Conservation (phyloP, 768 basidiomycete genomes). For the Phylloporus rhodoxanthus region DNA sequence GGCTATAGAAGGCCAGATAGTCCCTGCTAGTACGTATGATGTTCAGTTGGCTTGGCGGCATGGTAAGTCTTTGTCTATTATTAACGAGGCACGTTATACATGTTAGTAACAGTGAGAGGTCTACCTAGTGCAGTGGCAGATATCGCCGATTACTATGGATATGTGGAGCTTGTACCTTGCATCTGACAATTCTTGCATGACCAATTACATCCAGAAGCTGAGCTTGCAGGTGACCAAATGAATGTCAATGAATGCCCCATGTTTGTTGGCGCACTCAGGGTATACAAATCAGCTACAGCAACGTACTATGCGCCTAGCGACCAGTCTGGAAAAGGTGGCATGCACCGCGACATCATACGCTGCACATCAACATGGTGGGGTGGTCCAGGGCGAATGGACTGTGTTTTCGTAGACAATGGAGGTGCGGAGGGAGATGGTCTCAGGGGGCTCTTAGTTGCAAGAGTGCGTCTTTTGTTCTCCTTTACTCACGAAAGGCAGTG, state of each 20-base stretch:
- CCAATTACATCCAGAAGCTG: neutral
- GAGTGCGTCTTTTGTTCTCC: constrained; percentile 27
- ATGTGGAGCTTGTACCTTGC: too few species aligned
- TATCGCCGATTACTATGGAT: too few species aligned
- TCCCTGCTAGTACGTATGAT: too few species aligned
- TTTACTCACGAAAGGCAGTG: constrained; percentile 11
- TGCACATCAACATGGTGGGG: constrained; percentile 13
- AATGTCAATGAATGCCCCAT: neutral
- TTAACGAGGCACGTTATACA: too few species aligned
- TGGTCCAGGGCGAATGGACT: constrained; percentile 7
- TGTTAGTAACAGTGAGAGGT: too few species aligned
- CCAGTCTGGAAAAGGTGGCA: constrained; percentile 5
- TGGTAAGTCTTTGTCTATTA: too few species aligned
- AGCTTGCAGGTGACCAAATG: neutral
- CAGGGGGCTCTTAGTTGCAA: constrained; percentile 7
- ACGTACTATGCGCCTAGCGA: constrained; percentile 25
- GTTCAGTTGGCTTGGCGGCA: too few species aligned
- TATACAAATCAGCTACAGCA: constrained; percentile 26
- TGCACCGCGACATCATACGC: constrained; percentile 14
- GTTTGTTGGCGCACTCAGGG: constrained; percentile 13
- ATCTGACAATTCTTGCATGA: neutral
- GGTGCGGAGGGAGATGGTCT: constrained; percentile 12
- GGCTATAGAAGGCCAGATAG: too few species aligned
- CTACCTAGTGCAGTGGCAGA: too few species aligned
- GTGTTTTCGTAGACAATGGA: constrained; percentile 17